Evolutionary conservation across 2,329 filamentous ascomycete genomes (phyloP).

Genomic region (Monilinia aucupariae): DNA sequence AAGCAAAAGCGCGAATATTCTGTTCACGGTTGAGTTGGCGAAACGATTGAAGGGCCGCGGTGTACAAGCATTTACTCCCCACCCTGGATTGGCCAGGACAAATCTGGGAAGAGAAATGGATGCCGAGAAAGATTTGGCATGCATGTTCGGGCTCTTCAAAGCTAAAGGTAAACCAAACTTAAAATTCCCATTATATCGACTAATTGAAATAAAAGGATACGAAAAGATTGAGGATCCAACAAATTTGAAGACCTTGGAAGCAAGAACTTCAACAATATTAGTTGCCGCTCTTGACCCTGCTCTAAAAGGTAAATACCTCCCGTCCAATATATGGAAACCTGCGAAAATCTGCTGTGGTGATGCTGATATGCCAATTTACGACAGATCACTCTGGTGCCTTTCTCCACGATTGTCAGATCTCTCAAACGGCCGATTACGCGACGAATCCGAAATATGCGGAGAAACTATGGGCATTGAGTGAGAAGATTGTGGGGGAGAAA

Average conservation of each 20-base stretch:
- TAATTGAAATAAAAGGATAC: not conserved
- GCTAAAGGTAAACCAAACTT: not conserved
- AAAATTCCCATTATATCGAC: not conserved
- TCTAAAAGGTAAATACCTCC: not conserved
- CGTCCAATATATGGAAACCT: no score
- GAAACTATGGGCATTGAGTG: constrained; percentile 21
- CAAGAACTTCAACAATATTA: constrained; percentile 8
- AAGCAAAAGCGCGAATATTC: constrained; percentile 37
- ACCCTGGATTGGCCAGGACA: constrained; percentile 28
- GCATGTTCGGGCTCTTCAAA: not conserved
- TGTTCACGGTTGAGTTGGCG: constrained; percentile 34
- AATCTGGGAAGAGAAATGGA: not conserved
- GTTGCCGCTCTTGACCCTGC: constrained; percentile 12
- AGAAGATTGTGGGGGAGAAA: constrained; percentile 21
- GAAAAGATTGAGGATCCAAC: not conserved
- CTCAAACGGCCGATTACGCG: not conserved
- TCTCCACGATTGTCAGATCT: constrained; percentile 16
- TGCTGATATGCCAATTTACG: not conserved
- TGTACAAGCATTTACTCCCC: constrained; percentile 33
- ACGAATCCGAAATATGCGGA: constrained; percentile 8
- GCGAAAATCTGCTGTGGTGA: no score
- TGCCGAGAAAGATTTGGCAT: not conserved
- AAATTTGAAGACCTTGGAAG: not conserved
- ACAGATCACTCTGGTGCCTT: constrained; percentile 13
- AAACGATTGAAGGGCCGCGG: constrained; percentile 26